These are phyloP conservation scores for Cystofilobasidium capitatum DNA, from an alignment of 768 basidiomycete species.

Conservation along the genomic window DNA sequence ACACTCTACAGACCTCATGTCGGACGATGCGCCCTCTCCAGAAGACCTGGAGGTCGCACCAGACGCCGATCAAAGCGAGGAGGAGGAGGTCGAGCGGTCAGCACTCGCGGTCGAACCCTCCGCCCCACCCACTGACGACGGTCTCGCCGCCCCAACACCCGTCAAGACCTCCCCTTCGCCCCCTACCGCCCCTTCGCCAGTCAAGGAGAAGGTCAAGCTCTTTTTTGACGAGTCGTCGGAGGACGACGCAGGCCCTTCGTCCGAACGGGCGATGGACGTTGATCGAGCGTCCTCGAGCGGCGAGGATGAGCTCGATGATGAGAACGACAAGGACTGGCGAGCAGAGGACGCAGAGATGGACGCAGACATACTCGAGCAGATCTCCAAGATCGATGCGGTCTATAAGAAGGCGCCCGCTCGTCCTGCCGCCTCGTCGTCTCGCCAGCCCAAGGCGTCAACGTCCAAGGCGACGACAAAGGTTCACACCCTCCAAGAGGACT, in stretches of 20 bases:
- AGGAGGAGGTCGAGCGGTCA: no score
- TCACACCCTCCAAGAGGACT: background rate
- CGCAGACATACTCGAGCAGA: background rate
- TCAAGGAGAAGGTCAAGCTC: background rate
- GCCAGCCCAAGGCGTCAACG: no score
- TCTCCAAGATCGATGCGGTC: background rate
- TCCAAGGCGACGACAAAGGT: background rate
- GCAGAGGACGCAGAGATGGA: background rate
- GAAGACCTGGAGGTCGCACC: no score
- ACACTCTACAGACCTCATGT: no score
- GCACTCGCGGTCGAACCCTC: no score
- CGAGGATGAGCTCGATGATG: constrained; percentile 1
- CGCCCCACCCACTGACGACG: no score
- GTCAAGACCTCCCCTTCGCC: no score
- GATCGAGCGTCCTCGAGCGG: background rate
- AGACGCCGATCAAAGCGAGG: no score
- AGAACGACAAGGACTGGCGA: background rate
- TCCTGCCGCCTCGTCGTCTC: background rate
- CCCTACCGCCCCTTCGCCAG: background rate
- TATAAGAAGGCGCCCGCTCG: background rate
- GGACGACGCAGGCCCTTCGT: background rate
- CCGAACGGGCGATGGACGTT: background rate
- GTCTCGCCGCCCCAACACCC: no score
- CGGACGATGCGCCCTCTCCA: no score
- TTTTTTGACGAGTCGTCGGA: background rate